Evolutionary conservation across 23 red algal genomes (phyloP).

Genomic region (Gracilaria caudata): DNA sequence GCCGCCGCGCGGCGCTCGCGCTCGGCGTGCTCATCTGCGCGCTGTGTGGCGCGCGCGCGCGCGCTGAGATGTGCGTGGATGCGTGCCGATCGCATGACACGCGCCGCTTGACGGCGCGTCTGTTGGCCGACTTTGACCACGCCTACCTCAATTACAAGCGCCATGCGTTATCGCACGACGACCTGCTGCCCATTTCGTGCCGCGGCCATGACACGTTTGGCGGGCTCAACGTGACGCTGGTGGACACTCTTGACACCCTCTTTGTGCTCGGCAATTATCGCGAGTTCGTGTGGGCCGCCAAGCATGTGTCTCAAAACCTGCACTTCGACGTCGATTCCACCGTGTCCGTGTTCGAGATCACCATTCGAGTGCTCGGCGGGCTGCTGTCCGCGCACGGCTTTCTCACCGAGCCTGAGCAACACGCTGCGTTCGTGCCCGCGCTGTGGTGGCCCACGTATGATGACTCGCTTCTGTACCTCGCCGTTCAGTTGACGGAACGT

Average conservation of each 20-base stretch:
- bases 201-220: constrained; percentile 55
- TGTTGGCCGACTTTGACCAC: constrained; percentile 31
- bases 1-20: no score
- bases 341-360: constrained; percentile 82
- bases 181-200: constrained; percentile 75
- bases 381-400: constrained; percentile 74
- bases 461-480: constrained; percentile 60
- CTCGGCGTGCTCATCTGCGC: not conserved
- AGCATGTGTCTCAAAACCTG: constrained; percentile 11
- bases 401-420: constrained; percentile 44
- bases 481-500: constrained; percentile 58
- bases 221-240: constrained; percentile 67
- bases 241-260: constrained; percentile 81
- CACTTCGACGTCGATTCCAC: constrained; percentile 26
- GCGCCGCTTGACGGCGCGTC: not conserved
- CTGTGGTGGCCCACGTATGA: constrained; percentile 63
- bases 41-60: no score
- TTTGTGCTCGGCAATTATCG: constrained; percentile 37
- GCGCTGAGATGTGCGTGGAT: not conserved
- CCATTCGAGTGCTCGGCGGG: constrained; percentile 77
- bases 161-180: constrained; percentile 61
- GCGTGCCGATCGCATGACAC: not conserved
- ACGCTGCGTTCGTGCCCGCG: constrained; percentile 10
- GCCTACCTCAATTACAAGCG: constrained; percentile 52
- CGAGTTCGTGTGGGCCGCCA: constrained; percentile 20